These are phyloP conservation scores for Symbiodinium natans DNA, from an alignment of 73 alveolate species.

Conservation along the genomic window DNA sequence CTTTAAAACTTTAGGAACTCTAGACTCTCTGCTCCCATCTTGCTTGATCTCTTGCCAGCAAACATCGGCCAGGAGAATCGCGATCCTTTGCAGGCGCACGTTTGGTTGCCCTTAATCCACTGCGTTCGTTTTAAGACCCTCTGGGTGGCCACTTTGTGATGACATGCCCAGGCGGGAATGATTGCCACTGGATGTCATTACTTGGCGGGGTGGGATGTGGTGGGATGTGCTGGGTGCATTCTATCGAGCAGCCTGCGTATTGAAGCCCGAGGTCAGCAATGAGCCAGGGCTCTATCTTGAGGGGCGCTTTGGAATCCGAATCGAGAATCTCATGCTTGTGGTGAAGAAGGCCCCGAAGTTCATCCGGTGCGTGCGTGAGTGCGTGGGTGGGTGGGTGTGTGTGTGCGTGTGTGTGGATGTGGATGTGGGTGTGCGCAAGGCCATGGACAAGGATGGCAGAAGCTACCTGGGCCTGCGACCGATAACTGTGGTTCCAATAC, in stretches of 20 bases:
- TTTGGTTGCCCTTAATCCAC: no score
- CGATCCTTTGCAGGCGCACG: slow-evolving; percentile 22
- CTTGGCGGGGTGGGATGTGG: background rate
- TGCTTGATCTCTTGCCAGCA: background rate
- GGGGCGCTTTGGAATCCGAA: slow-evolving; percentile 97
- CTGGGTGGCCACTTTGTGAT: no score
- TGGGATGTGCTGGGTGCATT: background rate
- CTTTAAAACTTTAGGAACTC: no score
- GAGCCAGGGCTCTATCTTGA: slow-evolving; percentile 97
- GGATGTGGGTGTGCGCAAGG: background rate
- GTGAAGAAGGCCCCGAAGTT: slow-evolving; percentile 37
- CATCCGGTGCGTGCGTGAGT: no score
- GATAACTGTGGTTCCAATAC: slow-evolving; percentile 11
- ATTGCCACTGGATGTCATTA: background rate
- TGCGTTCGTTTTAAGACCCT: no score
- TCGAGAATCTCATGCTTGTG: slow-evolving; percentile 97
- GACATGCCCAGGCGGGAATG: slow-evolving; percentile 28
- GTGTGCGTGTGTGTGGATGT: no score
- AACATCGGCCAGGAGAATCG: slow-evolving; percentile 14
- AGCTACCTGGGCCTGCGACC: slow-evolving; percentile 15
- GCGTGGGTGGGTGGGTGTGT: no score
- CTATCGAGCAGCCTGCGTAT: background rate
- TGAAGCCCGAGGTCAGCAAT: slow-evolving; percentile 87
- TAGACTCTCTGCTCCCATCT: background rate
- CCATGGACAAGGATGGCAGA: background rate